Percentiles rank a stretch among this genome's conserved stretches.
Evolutionary conservation across 768 basidiomycete species (phyloP).

Genomic region (Leccinum truebloodii): DNA sequence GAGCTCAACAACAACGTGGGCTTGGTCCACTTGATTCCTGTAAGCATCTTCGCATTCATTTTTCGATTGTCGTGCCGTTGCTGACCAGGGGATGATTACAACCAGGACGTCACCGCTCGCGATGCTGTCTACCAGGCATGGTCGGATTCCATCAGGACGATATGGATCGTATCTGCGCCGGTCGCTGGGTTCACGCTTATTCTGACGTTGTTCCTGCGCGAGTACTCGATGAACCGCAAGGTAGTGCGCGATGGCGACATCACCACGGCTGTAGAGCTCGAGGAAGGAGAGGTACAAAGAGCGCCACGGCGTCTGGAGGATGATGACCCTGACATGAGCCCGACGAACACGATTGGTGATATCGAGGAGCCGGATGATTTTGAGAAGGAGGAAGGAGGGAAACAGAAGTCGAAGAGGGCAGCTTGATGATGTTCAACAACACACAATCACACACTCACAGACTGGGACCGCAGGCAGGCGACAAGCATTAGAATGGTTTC

Average conservation of each 20-base stretch:
- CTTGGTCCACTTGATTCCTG: conserved; percentile 37
- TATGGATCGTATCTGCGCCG: conserved; percentile 68
- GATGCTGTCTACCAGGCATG: conserved; percentile 59
- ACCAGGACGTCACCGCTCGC: conserved; percentile 51
- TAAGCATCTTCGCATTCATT: conserved; percentile 1
- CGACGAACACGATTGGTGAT: neutral
- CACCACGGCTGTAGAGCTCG: conserved; percentile 31
- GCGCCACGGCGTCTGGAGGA: too few species aligned
- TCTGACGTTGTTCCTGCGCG: conserved; percentile 52
- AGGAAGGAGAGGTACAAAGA: conserved; percentile 31
- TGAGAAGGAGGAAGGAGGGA: neutral
- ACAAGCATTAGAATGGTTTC: neutral
- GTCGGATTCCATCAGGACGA: conserved; percentile 57
- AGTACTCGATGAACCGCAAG: conserved; percentile 59
- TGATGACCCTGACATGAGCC: conserved; percentile 6
- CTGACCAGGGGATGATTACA: neutral
- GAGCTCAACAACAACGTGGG: conserved; percentile 49
- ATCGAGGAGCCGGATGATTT: neutral
- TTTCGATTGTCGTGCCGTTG: neutral
- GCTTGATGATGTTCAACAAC: neutral
- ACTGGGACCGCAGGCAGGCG: neutral
- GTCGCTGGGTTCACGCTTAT: conserved; percentile 54
- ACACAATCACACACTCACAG: neutral
- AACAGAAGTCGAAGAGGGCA: neutral
- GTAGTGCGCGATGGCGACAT: conserved; percentile 40